phyloP scores from a whole-genome alignment of 169 alveolate species.

The Eimeria sp. region DNA sequence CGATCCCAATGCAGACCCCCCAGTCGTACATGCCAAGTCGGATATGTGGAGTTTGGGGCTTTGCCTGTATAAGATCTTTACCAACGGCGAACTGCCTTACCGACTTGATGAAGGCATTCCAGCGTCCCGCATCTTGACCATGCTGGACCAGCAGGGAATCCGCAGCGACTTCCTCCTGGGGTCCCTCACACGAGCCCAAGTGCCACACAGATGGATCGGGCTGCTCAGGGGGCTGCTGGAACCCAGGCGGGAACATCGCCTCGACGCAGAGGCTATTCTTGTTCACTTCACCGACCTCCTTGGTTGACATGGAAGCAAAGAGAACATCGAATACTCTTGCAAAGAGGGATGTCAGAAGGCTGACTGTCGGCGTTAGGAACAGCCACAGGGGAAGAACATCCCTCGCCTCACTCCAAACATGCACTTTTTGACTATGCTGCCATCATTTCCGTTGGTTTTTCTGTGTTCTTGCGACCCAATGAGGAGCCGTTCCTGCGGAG shows the following conservation, averaged over 20 bases:
- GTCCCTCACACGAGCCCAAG: background rate
- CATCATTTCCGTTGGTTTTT: too few species aligned
- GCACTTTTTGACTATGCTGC: too few species aligned
- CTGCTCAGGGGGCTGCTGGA: background rate
- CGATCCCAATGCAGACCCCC: background rate
- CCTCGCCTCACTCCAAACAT: too few species aligned
- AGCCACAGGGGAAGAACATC: too few species aligned
- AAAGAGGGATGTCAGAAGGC: too few species aligned
- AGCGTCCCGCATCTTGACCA: background rate
- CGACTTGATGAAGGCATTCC: background rate
- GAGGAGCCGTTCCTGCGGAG: too few species aligned
- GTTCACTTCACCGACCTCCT: background rate
- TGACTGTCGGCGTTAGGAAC: too few species aligned
- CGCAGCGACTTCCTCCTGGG: background rate
- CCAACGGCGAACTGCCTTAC: background rate
- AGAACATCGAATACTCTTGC: too few species aligned
- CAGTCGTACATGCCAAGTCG: background rate
- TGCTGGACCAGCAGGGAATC: background rate
- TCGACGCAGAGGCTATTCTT: background rate
- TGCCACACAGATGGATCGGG: background rate
- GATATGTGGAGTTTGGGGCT: conserved; percentile 15
- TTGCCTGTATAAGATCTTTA: background rate
- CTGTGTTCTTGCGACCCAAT: too few species aligned
- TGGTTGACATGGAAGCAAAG: too few species aligned
- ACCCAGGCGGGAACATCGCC: background rate